Evolutionary conservation across 345 rosid species (phyloP), one percentile per base, ranked within the genome.

Genomic region (Pelargonium nanum): DNA sequence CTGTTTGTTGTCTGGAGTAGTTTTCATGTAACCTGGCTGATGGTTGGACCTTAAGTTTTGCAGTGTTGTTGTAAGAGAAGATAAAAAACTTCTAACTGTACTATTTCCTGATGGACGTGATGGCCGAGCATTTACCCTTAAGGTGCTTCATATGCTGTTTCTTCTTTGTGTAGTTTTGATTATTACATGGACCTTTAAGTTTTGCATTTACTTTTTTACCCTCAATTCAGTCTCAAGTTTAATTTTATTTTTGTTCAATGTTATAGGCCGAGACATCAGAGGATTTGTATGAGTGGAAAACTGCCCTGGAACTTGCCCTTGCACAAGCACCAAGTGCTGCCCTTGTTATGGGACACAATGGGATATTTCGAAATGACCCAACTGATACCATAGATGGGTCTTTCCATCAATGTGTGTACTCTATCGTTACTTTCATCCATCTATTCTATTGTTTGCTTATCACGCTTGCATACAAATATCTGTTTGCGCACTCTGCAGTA

Each of bases 101-200:
- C 74, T 93, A 66, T 93, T 93, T 77, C 99, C 99, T 67, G 99
- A 93, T 76, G 99, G 99, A 68, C 92, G 97, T 67, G 99, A 89
- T 80, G 99, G 99, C 52, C 85, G 99, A 77, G 99, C 97, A 58
- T 93, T 93, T 76, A 93, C 97, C 53, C 96, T 93, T 65, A 93
- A 93, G 99, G 98, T 88, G 72, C 70, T 70, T 72, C 23, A 25
- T 58, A 60, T 70, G 22, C 56, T 60, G 16, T 59, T 56, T 58
- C 61, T 21, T 19, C 30, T 63, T 68, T 68, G 56, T 57, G 55
- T 58, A 28, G 21, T 22, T 59, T 6, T 25, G 17, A 19, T 57
- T 24, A 58, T 24, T 24, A 12, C 20, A 22, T 65, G 25, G 56
- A 61, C 26, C 26, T 22, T 12, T 34, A 20, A 32, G 15, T 62